These are phyloP conservation scores for Geotrichum fermentans DNA, from an alignment of 1,139 yeast genomes.

Conservation along the genomic window DNA sequence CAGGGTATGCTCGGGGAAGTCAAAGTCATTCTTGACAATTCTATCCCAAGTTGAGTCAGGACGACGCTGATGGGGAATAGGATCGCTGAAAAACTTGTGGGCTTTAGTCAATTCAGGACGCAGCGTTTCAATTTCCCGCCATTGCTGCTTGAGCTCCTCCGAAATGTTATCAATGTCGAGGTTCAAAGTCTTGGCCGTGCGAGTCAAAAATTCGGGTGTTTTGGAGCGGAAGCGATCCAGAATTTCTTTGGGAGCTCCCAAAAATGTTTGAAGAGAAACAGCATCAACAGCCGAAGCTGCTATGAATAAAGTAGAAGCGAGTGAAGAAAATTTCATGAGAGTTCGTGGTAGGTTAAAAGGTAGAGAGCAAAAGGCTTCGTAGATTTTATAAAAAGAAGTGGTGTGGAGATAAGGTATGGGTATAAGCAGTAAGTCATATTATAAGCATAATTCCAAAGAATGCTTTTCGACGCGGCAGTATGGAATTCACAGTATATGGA, in stretches of 20 bases:
- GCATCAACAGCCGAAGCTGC: constrained; percentile 2
- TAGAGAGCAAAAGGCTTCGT: no score
- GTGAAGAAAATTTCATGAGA: neutral
- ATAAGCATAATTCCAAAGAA: no score
- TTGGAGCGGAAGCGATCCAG: neutral
- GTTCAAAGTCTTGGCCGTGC: neutral
- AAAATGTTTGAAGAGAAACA: neutral
- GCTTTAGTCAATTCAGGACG: neutral
- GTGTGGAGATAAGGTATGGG: no score
- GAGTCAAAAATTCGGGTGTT: neutral
- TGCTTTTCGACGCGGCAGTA: no score
- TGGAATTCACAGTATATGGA: no score
- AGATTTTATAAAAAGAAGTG: no score
- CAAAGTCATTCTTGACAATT: neutral
- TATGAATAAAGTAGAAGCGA: neutral
- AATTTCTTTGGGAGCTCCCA: neutral
- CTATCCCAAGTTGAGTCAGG: constrained; percentile 2
- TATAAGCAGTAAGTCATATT: no score
- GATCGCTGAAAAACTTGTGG: constrained; percentile 2
- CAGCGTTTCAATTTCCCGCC: neutral
- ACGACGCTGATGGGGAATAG: neutral
- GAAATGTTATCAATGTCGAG: neutral
- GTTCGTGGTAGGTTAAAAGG: no score
- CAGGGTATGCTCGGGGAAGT: constrained; percentile 18
- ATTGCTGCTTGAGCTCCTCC: neutral